Percentiles rank a stretch among this genome's conserved stretches.
Conservation (phyloP, 495 filamentous ascomycete genomes). For the Penicillium angulare region DNA sequence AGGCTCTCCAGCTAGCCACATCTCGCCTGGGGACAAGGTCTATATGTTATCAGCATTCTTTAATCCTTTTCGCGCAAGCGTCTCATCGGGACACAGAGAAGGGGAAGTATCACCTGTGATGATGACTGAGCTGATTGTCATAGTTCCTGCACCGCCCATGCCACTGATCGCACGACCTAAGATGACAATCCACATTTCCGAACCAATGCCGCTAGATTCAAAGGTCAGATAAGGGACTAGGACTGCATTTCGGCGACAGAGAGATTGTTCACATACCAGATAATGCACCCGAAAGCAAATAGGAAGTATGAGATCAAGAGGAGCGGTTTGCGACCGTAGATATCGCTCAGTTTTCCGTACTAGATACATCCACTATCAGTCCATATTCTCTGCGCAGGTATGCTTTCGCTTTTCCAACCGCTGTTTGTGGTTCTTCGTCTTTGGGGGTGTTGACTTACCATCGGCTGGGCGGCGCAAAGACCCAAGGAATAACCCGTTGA, state of each 20-base stretch:
- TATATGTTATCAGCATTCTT: neutral
- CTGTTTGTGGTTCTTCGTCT: neutral
- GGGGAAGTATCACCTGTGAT: no score
- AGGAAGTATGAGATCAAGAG: constrained; percentile 41
- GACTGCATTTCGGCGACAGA: neutral
- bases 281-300: constrained; percentile 41
- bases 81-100: no score
- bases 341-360: constrained; percentile 48
- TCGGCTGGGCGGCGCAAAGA: constrained; percentile 55
- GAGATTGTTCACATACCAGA: constrained; percentile 26
- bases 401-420: neutral
- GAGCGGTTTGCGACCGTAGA: constrained; percentile 45
- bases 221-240: neutral
- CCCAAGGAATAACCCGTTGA: constrained; percentile 63
- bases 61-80: no score
- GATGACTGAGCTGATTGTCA: constrained; percentile 55
- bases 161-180: constrained; percentile 59
- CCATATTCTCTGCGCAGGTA: neutral
- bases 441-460: constrained; percentile 45
- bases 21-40: constrained; percentile 67
- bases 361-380: no score
- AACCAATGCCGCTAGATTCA: constrained; percentile 46
- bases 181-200: constrained; percentile 52
- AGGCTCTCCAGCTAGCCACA: constrained; percentile 64
- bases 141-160: constrained; percentile 57